A percentile compares a stretch with the other conserved stretches of the same genome.
Evolutionary conservation across 768 basidiomycete species (phyloP).

Genomic region (Agrocybe chaxingu): DNA sequence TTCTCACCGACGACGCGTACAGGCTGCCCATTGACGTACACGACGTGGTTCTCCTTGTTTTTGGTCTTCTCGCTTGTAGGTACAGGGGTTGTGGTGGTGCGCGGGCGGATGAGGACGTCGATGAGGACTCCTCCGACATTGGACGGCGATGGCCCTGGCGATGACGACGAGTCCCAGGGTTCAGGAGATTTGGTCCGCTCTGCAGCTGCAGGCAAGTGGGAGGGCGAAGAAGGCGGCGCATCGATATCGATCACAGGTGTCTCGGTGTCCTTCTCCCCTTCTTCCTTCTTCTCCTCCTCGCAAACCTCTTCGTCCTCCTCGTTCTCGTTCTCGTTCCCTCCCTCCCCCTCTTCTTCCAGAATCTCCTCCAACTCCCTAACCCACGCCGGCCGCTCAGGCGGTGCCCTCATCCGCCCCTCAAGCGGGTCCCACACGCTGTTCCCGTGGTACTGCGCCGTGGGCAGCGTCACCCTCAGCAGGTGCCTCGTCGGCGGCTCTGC

Average conservation of each 20-base stretch:
- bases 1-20: slow-evolving; percentile 70
- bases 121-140: not conserved
- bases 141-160: not conserved
- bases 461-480: slow-evolving; percentile 72
- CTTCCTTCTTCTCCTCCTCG: slow-evolving; percentile 15
- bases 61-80: too few species aligned
- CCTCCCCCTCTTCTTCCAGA: slow-evolving; percentile 30
- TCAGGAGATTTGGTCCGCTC: too few species aligned
- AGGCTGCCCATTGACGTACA: slow-evolving; percentile 44
- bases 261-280: slow-evolving; percentile 24
- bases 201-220: too few species aligned
- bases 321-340: slow-evolving; percentile 55
- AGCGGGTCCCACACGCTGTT: slow-evolving; percentile 80
- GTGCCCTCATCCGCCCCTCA: slow-evolving; percentile 63
- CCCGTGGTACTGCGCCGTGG: slow-evolving; percentile 78
- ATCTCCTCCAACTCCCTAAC: slow-evolving; percentile 47
- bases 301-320: slow-evolving; percentile 8
- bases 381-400: slow-evolving; percentile 67
- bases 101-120: slow-evolving; percentile 9
- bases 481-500: slow-evolving; percentile 63
- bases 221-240: not conserved
- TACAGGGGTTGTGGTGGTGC: too few species aligned
- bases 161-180: too few species aligned
- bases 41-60: slow-evolving; percentile 22
- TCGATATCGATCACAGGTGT: slow-evolving; percentile 3